Conservation (phyloP, 2,329 filamentous ascomycete genomes). For the Fusarium lateritium region DNA sequence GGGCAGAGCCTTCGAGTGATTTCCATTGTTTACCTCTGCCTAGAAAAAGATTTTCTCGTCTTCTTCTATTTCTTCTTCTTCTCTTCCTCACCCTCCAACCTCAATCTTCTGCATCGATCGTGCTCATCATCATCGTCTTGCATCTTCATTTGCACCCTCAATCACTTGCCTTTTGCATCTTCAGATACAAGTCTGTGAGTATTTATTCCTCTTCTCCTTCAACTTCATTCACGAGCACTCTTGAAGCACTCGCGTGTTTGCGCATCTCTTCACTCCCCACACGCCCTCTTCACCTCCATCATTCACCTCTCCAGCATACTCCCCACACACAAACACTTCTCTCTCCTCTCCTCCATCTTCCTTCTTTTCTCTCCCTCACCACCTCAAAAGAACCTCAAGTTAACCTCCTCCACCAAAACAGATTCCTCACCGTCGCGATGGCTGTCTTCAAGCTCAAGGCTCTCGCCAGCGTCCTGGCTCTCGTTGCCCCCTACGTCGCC, state of each 20-base stretch:
- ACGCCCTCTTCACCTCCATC: not conserved
- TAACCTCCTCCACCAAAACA: constrained; percentile 16
- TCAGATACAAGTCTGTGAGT: constrained; percentile 36
- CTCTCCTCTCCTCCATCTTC: too few relatives aligned
- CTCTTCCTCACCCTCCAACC: constrained; percentile 15
- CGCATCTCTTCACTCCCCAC: not conserved
- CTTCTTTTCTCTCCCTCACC: not conserved
- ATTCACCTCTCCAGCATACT: not conserved
- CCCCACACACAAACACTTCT: not conserved
- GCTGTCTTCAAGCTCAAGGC: constrained; percentile 49
- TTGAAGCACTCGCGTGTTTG: not conserved
- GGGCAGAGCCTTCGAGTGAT: not conserved
- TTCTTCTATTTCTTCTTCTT: constrained; percentile 9
- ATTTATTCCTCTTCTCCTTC: not conserved
- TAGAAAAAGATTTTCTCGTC: constrained; percentile 29
- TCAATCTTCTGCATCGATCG: constrained; percentile 16
- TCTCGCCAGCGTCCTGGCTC: constrained; percentile 43
- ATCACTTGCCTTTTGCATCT: constrained; percentile 13
- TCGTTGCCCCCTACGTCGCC: constrained; percentile 42
- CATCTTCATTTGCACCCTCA: constrained; percentile 23
- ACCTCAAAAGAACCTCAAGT: not conserved
- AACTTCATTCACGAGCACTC: not conserved
- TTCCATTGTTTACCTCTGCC: constrained; percentile 33
- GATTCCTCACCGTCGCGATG: constrained; percentile 47
- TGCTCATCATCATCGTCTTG: constrained; percentile 18